Conservation (phyloP, 164 flowering plant genomes). For the Liquidambar formosana region DNA sequence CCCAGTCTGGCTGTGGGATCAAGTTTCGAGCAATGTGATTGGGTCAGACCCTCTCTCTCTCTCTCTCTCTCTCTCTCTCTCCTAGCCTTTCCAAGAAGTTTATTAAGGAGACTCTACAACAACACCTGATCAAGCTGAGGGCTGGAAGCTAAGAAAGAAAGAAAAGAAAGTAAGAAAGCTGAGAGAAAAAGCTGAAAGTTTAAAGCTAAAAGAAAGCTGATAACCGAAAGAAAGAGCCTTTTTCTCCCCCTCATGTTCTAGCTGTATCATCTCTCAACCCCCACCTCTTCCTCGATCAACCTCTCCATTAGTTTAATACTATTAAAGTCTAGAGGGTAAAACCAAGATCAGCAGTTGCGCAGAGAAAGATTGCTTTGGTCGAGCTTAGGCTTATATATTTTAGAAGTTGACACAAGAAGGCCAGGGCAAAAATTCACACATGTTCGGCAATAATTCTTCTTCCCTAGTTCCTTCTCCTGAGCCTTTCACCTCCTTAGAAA, state of each 20-base stretch:
- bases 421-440: constrained; percentile 25
- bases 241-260: constrained; percentile 7
- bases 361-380: too few species aligned
- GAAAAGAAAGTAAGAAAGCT: constrained; percentile 31
- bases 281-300: background rate
- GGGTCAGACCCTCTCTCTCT: constrained; percentile 28
- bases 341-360: too few species aligned
- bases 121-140: constrained; percentile 28
- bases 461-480: constrained; percentile 34
- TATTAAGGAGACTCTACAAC: constrained; percentile 19
- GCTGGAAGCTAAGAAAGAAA: constrained; percentile 18
- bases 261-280: background rate
- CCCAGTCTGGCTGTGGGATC: constrained; percentile 44
- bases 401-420: too few species aligned
- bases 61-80: constrained; percentile 2
- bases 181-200: constrained; percentile 27
- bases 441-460: constrained; percentile 44
- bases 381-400: too few species aligned
- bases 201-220: constrained; percentile 38
- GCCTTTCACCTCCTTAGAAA: constrained; percentile 44
- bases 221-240: constrained; percentile 34
- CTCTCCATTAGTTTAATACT: background rate
- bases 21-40: constrained; percentile 45
- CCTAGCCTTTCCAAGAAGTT: background rate
- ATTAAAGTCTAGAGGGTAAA: constrained; percentile 2